phyloP scores from a whole-genome alignment of 352 stramenopile species.

The Globisporangium cederbergense region DNA sequence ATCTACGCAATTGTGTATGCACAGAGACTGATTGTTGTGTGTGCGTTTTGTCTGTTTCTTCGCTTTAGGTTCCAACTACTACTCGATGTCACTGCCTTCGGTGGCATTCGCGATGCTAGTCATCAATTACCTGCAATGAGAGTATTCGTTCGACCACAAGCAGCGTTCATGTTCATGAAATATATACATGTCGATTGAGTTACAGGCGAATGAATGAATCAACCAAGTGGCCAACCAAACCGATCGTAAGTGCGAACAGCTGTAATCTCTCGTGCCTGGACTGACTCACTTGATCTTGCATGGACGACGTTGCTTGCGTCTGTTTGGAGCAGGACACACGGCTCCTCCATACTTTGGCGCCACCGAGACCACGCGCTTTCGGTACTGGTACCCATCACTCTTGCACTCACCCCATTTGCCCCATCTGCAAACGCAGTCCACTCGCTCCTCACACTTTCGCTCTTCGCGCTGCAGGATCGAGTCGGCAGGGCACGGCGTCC shows the following conservation, averaged over 20 bases:
- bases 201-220: not conserved
- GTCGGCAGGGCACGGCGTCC: not conserved
- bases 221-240: not conserved
- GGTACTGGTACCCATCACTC: slow-evolving; percentile 31
- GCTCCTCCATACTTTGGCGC: slow-evolving; percentile 30
- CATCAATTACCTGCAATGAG: slow-evolving; percentile 2
- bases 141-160: not conserved
- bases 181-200: slow-evolving; percentile 5
- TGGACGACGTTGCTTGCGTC: slow-evolving; percentile 12
- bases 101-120: not conserved
- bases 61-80: not conserved
- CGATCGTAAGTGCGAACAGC: not conserved
- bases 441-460: not conserved
- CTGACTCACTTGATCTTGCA: not conserved
- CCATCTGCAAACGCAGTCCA: slow-evolving; percentile 20
- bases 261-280: not conserved
- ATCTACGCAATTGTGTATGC: not conserved
- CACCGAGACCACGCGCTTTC: slow-evolving; percentile 27
- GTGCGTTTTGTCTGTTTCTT: not conserved
- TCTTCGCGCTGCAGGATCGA: slow-evolving; percentile 8
- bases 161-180: not conserved
- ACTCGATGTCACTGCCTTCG: not conserved
- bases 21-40: not conserved
- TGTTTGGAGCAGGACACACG: slow-evolving; percentile 22
- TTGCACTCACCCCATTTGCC: slow-evolving; percentile 7